Conservation (phyloP, 2,329 filamentous ascomycete genomes). For the Coniochaeta sp. region DNA sequence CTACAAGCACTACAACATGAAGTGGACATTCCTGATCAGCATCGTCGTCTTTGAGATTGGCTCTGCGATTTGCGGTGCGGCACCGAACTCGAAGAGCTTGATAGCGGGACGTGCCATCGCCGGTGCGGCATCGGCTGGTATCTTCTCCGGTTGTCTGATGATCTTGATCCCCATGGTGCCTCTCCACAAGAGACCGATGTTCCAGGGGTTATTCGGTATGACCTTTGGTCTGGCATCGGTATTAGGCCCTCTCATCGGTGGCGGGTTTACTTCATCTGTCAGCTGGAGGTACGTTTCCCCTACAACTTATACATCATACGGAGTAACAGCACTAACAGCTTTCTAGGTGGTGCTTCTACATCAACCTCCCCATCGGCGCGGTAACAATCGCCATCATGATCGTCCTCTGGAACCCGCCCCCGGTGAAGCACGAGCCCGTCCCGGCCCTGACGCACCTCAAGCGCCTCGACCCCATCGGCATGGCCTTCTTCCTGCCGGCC, state of each 20-base stretch:
- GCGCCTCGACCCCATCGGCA: conserved; percentile 53
- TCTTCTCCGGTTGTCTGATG: conserved; percentile 50
- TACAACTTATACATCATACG: background rate
- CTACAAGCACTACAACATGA: conserved; percentile 46
- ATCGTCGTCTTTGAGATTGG: conserved; percentile 49
- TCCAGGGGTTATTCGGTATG: conserved; percentile 47
- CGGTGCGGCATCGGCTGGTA: conserved; percentile 48
- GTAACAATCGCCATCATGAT: conserved; percentile 41
- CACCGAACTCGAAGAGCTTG: conserved; percentile 44
- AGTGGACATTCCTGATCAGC: conserved; percentile 38
- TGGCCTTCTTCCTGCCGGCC: conserved; percentile 51
- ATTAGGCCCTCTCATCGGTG: conserved; percentile 45
- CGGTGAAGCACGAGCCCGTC: conserved; percentile 20
- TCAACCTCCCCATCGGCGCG: conserved; percentile 50
- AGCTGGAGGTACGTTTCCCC: conserved; percentile 36
- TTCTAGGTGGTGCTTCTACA: conserved; percentile 49
- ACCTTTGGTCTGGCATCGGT: conserved; percentile 49
- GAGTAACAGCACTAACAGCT: background rate
- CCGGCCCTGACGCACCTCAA: conserved; percentile 34
- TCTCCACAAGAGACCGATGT: conserved; percentile 52
- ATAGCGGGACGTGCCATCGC: conserved; percentile 53
- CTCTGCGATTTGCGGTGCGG: conserved; percentile 46
- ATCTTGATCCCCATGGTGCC: conserved; percentile 53
- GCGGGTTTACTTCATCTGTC: conserved; percentile 40
- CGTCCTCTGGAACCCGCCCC: conserved; percentile 39